phyloP scores from a whole-genome alignment of 768 basidiomycete genomes.

The Leucosporidium creatinivorum region DNA sequence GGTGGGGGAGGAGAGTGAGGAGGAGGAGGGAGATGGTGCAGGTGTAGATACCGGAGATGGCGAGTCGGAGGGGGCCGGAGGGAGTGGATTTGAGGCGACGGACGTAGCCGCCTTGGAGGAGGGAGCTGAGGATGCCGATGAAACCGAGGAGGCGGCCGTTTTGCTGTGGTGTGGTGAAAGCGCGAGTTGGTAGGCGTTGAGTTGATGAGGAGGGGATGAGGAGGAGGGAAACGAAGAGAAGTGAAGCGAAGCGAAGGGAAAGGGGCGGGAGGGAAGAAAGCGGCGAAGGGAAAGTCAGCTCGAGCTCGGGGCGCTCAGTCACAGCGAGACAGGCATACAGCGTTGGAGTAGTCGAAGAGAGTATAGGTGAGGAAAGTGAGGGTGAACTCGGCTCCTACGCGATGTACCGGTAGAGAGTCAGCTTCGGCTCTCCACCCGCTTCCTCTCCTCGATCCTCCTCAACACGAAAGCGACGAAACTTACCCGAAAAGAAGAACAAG shows the following conservation, averaged over 20 bases:
- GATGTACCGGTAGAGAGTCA: not conserved
- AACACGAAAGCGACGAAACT: constrained; percentile 16
- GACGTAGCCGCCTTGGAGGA: constrained; percentile 86
- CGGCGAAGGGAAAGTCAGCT: too few relatives aligned
- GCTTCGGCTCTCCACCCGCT: not conserved
- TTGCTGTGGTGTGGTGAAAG: constrained; percentile 43
- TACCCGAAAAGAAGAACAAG: constrained; percentile 72
- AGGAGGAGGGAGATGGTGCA: constrained; percentile 65
- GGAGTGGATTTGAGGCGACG: constrained; percentile 62
- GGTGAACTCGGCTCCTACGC: constrained; percentile 80
- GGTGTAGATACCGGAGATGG: constrained; percentile 65
- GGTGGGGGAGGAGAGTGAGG: constrained; percentile 53
- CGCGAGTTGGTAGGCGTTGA: too few relatives aligned
- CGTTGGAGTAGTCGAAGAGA: constrained; percentile 49
- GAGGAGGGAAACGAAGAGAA: too few relatives aligned
- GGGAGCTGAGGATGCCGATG: constrained; percentile 72
- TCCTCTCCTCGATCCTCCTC: too few relatives aligned
- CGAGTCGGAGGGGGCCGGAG: constrained; percentile 73
- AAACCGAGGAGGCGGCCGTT: constrained; percentile 76
- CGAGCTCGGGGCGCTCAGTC: too few relatives aligned
- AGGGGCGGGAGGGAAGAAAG: too few relatives aligned
- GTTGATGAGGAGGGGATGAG: too few relatives aligned
- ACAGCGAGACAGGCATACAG: not conserved
- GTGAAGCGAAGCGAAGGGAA: not conserved
- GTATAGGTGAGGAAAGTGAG: constrained; percentile 91